Evolutionary conservation across 208 protist genomes (phyloP), one percentile per base, ranked within the genome.

Genomic region (Trypanosoma melophagium): DNA sequence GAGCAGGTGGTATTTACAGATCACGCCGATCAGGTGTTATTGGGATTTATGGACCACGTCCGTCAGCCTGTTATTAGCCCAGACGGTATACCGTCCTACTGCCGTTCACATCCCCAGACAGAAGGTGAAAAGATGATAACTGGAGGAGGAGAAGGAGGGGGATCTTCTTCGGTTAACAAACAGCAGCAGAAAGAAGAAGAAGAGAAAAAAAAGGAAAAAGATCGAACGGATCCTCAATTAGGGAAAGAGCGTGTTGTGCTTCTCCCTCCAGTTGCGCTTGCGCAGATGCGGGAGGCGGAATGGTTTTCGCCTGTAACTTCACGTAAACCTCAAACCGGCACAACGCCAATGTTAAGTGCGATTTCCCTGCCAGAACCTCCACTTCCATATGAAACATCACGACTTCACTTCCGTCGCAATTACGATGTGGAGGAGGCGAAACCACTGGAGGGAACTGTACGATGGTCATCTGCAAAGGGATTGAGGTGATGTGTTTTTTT

Each of bases 321-420:
- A 19, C 45, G 25, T 19, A 57, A 63, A 17, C 12, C 21, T 13
- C 21, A 44, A 9, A 22, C 44, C 54, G 44, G 25, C 31, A 38
- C 13, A 25, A 24, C 21, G 38, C 9, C 10, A 22, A 3, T 52
- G 42, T 40, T 35, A 35, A 35, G 3, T 5, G 5, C 28, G 1
- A 35, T 35, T 35, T 35, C 28, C 5, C 5, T 35, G 28, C 28
- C 65, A 21, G 56, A 70, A 44, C 25, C 55, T 14, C 56, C 56
- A 21, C 49, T 68, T 22, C 55, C 50, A 17, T 79, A 69, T 60
- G 73, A 79, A 52, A 67, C 69, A 16, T 79, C 73, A 50, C 66
- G 73, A 14, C 57, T 79, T 56, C 25, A 35, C 24, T 79, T 66
- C 28, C 17, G 14, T 10, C 28, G 68, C 19, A 42, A 61, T 31